phyloP scores from a whole-genome alignment of 331 rosid genomes.

The Arachis monticola region DNA sequence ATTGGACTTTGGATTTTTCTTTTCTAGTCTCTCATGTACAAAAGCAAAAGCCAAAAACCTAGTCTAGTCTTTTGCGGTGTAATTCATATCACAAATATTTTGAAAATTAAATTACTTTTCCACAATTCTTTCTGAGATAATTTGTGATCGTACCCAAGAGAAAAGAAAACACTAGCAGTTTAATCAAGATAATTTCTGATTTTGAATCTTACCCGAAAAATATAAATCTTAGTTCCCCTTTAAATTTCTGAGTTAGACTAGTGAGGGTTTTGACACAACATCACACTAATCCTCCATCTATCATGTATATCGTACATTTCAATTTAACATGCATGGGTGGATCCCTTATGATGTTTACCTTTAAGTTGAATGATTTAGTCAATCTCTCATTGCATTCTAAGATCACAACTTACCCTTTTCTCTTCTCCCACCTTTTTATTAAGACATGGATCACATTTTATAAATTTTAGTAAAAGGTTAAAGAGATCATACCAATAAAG shows the following conservation, averaged over 20 bases:
- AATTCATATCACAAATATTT: too few relatives aligned
- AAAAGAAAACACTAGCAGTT: too few relatives aligned
- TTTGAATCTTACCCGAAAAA: background rate
- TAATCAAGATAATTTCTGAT: background rate
- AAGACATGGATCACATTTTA: background rate
- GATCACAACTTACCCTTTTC: too few relatives aligned
- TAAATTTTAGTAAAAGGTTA: background rate
- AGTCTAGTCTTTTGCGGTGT: too few relatives aligned
- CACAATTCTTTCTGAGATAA: too few relatives aligned
- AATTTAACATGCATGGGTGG: background rate
- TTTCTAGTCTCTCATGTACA: too few relatives aligned
- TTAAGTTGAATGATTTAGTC: conserved; percentile 37
- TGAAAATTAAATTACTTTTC: too few relatives aligned
- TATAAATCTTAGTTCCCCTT: background rate
- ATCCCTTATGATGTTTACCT: background rate
- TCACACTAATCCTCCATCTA: background rate
- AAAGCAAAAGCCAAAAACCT: too few relatives aligned
- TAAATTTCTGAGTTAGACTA: background rate
- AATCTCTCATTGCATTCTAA: background rate
- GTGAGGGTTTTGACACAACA: background rate
- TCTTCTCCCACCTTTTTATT: too few relatives aligned
- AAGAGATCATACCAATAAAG: conserved; percentile 19
- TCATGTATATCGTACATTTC: too few relatives aligned
- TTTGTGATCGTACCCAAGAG: too few relatives aligned
- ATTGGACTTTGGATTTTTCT: too few relatives aligned